Evolutionary conservation across 2,329 filamentous ascomycete genomes (phyloP).

Genomic region (Beauveria sp.): DNA sequence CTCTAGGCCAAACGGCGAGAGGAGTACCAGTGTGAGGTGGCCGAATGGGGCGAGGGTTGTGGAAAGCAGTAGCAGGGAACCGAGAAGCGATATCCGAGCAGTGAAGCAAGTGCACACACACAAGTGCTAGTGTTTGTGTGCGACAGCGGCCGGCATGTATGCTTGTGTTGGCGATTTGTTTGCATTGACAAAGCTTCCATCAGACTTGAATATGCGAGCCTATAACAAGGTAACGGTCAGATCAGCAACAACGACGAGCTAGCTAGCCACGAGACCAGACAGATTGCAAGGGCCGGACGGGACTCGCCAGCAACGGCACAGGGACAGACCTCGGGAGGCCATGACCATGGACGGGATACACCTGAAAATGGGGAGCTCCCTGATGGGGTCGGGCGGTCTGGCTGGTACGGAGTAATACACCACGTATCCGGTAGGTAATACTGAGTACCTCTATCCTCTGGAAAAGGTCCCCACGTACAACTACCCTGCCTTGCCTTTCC

Average conservation of each 20-base stretch:
- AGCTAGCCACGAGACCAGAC: not conserved
- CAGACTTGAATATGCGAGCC: not conserved
- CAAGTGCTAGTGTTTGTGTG: slow-evolving; percentile 12
- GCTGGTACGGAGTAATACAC: slow-evolving; percentile 2
- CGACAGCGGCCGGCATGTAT: not conserved
- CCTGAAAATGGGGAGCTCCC: slow-evolving; percentile 10
- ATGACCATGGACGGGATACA: slow-evolving; percentile 5
- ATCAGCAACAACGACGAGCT: slow-evolving; percentile 6
- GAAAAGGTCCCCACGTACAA: slow-evolving; percentile 6
- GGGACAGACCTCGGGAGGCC: slow-evolving; percentile 10
- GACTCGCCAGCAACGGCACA: slow-evolving; percentile 2
- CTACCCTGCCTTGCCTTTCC: not conserved
- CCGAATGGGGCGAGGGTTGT: slow-evolving; percentile 1
- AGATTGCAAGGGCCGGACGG: slow-evolving; percentile 1
- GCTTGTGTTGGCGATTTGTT: slow-evolving; percentile 8
- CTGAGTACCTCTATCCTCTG: not conserved
- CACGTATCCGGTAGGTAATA: slow-evolving; percentile 3
- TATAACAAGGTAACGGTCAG: not conserved
- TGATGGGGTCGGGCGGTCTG: slow-evolving; percentile 8
- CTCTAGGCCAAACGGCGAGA: not conserved
- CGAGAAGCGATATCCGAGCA: not conserved
- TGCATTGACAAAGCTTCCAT: slow-evolving; percentile 4
- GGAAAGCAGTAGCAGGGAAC: not conserved
- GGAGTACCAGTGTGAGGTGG: not conserved
- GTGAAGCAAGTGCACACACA: slow-evolving; percentile 1